These are phyloP conservation scores for Chenopodium album DNA, from an alignment of 148 eudicot species.

Conservation along the genomic window DNA sequence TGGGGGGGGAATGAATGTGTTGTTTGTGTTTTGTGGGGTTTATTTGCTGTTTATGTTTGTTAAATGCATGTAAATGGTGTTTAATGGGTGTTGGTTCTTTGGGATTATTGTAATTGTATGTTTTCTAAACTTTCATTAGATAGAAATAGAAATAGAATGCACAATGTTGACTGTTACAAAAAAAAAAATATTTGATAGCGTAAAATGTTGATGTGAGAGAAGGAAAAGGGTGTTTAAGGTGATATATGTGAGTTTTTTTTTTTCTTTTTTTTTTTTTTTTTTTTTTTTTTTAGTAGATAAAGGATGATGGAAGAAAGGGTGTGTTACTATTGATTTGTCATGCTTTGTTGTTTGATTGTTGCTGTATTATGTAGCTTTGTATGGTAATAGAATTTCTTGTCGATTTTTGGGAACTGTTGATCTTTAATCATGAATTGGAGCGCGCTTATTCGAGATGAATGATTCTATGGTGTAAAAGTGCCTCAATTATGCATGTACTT, in stretches of 20 bases:
- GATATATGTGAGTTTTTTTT: neutral
- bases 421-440: neutral
- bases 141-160: constrained; percentile 2
- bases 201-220: neutral
- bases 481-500: neutral
- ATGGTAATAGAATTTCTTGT: neutral
- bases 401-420: neutral
- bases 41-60: neutral
- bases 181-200: neutral
- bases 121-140: neutral
- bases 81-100: constrained; percentile 2
- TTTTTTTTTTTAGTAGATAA: neutral
- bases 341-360: neutral
- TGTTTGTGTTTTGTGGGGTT: neutral
- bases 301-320: no score
- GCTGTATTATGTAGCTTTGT: neutral
- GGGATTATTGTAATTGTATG: neutral
- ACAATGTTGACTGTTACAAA: neutral
- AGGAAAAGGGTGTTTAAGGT: constrained; percentile 13
- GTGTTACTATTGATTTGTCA: neutral
- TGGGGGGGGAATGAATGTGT: neutral
- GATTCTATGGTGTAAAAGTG: neutral
- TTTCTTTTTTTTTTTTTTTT: neutral
- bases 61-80: constrained; percentile 15
- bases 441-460: neutral